Evolutionary conservation across 768 basidiomycete genomes (phyloP).

Genomic region (Mycena filopes): DNA sequence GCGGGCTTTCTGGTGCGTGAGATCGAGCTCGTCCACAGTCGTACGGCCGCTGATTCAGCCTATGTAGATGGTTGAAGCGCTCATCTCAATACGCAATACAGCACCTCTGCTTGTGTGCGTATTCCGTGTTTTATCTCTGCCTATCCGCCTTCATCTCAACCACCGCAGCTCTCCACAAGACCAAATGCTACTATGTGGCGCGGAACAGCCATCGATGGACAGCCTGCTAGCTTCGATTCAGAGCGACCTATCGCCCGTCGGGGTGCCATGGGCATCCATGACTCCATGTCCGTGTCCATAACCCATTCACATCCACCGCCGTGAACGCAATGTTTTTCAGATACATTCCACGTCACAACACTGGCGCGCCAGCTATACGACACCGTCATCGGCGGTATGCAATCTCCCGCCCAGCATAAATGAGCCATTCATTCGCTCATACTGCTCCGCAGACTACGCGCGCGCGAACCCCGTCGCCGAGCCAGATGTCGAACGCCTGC

Average conservation of each 20-base stretch:
- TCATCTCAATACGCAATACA: conserved; percentile 1
- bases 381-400: conserved; percentile 13
- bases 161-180: conserved; percentile 9
- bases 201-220: conserved; percentile 11
- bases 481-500: background rate
- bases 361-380: conserved; percentile 11
- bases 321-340: background rate
- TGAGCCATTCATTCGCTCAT: too few species aligned
- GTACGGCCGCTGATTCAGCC: background rate
- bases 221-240: background rate
- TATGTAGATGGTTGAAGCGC: conserved; percentile 12
- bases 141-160: background rate
- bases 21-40: too few species aligned
- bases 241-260: too few species aligned
- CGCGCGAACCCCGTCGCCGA: background rate
- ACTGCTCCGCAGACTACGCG: conserved; percentile 1
- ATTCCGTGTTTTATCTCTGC: too few species aligned
- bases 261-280: background rate
- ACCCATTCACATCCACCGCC: background rate
- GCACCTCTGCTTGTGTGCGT: conserved; percentile 13
- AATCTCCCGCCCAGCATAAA: background rate
- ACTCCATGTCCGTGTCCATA: conserved; percentile 1
- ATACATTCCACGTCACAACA: conserved; percentile 7
- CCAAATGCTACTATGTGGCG: conserved; percentile 20
- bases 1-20: conserved; percentile 3